These are phyloP conservation scores for Eutrema heterophyllum DNA, from an alignment of 345 rosid genomes.

Conservation along the genomic window DNA sequence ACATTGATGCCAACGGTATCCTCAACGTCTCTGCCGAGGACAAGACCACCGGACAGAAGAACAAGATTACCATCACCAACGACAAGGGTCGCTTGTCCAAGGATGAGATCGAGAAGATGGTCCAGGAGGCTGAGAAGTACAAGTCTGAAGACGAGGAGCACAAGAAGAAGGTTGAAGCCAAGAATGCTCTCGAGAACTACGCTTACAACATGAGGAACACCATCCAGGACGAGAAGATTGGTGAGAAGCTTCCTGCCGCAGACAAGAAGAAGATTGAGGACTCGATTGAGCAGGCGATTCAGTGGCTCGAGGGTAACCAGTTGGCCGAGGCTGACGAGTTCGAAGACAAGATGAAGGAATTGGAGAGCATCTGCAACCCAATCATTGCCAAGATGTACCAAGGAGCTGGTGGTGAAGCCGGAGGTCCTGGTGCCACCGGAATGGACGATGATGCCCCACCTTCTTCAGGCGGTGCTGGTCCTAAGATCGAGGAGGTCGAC, in stretches of 20 bases:
- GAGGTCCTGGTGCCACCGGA: slow-evolving; percentile 44
- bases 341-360: slow-evolving; percentile 83
- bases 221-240: slow-evolving; percentile 62
- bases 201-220: slow-evolving; percentile 82
- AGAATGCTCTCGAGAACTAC: slow-evolving; percentile 67
- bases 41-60: slow-evolving; percentile 76
- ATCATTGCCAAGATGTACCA: slow-evolving; percentile 80
- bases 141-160: slow-evolving; percentile 73
- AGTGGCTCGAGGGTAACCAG: slow-evolving; percentile 69
- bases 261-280: slow-evolving; percentile 77
- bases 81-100: slow-evolving; percentile 74
- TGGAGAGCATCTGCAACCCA: slow-evolving; percentile 80
- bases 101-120: slow-evolving; percentile 77
- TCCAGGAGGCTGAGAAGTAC: slow-evolving; percentile 76
- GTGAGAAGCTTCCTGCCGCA: slow-evolving; percentile 46
- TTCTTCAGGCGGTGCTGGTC: slow-evolving; percentile 55
- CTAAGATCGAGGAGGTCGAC: slow-evolving; percentile 51
- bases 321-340: slow-evolving; percentile 71
- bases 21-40: slow-evolving; percentile 82
- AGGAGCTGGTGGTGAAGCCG: slow-evolving; percentile 57
- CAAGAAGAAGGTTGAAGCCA: slow-evolving; percentile 74
- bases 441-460: slow-evolving; percentile 36
- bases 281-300: slow-evolving; percentile 52
- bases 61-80: slow-evolving; percentile 72
- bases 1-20: slow-evolving; percentile 76